These are phyloP conservation scores for Moniliella sp. DNA, from an alignment of 1,284 basidiomycete species.

Conservation along the genomic window DNA sequence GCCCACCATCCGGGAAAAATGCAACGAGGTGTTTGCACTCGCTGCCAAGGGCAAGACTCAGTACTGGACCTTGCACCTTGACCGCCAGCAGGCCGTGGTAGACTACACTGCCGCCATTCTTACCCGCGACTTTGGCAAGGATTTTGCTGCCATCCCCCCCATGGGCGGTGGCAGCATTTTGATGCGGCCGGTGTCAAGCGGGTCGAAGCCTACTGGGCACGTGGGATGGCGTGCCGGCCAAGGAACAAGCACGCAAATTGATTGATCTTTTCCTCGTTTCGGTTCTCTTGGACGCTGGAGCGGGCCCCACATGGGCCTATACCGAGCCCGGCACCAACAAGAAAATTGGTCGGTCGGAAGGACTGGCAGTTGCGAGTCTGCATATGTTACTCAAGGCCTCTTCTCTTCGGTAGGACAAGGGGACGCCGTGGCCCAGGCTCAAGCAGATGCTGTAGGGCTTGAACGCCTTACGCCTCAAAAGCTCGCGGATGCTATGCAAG, in stretches of 20 bases:
- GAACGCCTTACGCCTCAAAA: constrained; percentile 45
- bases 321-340: constrained; percentile 44
- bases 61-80: constrained; percentile 65
- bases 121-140: constrained; percentile 58
- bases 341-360: constrained; percentile 58
- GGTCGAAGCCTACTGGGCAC: too few species aligned
- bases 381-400: constrained; percentile 71
- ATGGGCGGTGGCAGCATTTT: constrained; percentile 75
- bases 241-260: constrained; percentile 38
- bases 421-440: background rate
- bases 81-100: constrained; percentile 51
- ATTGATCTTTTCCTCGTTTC: constrained; percentile 80
- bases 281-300: constrained; percentile 78
- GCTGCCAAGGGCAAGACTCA: constrained; percentile 47
- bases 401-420: constrained; percentile 46
- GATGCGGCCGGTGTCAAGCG: constrained; percentile 12
- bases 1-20: constrained; percentile 65
- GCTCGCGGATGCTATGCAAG: constrained; percentile 58
- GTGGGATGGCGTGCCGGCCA: constrained; percentile 2
- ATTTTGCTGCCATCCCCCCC: constrained; percentile 58
- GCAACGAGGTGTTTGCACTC: constrained; percentile 53
- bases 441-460: constrained; percentile 47
- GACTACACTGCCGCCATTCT: constrained; percentile 64
- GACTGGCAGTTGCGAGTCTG: constrained; percentile 69
- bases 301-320: constrained; percentile 63